phyloP scores from a whole-genome alignment of 257 asterid species.

The Penstemon newberryi region DNA sequence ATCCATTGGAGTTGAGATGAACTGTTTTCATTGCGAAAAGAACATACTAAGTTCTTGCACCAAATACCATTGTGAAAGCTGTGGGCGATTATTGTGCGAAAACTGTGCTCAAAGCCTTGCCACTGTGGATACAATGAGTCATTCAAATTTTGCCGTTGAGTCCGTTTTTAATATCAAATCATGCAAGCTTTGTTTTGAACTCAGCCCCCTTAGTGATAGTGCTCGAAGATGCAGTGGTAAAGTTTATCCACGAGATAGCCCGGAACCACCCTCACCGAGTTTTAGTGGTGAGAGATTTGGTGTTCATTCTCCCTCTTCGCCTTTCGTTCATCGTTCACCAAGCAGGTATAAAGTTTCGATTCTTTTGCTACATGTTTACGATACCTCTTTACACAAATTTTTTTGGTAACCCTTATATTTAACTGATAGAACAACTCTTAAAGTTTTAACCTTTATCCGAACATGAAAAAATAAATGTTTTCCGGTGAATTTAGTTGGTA shows the following conservation, averaged over 20 bases:
- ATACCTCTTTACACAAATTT: too few species aligned
- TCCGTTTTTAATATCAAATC: constrained; percentile 33
- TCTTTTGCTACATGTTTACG: background rate
- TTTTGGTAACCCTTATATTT: background rate
- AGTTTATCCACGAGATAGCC: constrained; percentile 70
- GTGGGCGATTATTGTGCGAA: constrained; percentile 54
- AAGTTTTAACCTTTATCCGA: too few species aligned
- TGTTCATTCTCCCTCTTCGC: constrained; percentile 53
- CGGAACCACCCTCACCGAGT: constrained; percentile 79
- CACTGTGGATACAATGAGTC: constrained; percentile 38
- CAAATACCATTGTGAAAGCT: constrained; percentile 61
- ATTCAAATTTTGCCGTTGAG: constrained; percentile 29
- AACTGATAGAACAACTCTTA: too few species aligned
- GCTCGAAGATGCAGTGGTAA: constrained; percentile 56
- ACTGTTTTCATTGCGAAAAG: constrained; percentile 54
- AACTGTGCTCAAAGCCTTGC: constrained; percentile 49
- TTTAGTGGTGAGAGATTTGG: constrained; percentile 67
- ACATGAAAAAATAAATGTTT: too few species aligned
- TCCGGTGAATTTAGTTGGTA: too few species aligned
- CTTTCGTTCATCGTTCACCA: constrained; percentile 51
- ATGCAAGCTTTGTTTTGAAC: constrained; percentile 60
- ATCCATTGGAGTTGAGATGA: constrained; percentile 41
- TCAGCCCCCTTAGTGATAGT: constrained; percentile 36
- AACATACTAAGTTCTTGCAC: constrained; percentile 40
- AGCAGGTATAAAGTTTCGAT: constrained; percentile 50